Percentiles rank a stretch among this genome's conserved stretches.
Conservation (phyloP, 768 basidiomycete species). For the Rubroboletus pulcherrimus region DNA sequence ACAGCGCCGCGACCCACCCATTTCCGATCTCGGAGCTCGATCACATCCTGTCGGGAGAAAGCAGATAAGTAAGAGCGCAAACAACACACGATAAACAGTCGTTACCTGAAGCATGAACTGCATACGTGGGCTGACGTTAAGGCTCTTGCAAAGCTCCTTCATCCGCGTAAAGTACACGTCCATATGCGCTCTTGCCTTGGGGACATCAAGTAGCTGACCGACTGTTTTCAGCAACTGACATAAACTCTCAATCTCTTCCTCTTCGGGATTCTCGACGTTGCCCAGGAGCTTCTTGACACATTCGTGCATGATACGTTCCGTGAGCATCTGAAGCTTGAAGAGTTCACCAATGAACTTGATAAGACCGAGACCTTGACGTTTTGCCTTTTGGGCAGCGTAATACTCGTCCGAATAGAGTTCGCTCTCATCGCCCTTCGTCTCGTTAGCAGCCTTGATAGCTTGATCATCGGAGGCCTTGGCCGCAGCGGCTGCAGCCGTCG, state of each 20-base stretch:
- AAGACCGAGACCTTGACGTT: constrained; percentile 93
- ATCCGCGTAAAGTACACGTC: constrained; percentile 92
- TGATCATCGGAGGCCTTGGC: constrained; percentile 83
- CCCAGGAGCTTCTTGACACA: constrained; percentile 94
- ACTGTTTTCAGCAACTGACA: constrained; percentile 92
- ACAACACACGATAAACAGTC: constrained; percentile 6
- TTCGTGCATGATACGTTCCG: constrained; percentile 97
- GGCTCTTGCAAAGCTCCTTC: constrained; percentile 73
- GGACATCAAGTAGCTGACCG: constrained; percentile 75
- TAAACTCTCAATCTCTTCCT: constrained; percentile 95
- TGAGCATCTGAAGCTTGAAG: constrained; percentile 98
- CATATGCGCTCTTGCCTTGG: constrained; percentile 81
- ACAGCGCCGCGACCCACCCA: constrained; percentile 74
- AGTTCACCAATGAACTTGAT: constrained; percentile 98
- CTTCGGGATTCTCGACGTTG: constrained; percentile 93
- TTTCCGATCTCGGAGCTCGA: constrained; percentile 80
- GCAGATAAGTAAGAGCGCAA: neutral
- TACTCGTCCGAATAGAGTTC: constrained; percentile 94
- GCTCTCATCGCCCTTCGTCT: constrained; percentile 53
- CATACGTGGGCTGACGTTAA: constrained; percentile 80
- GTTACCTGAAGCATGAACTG: constrained; percentile 92
- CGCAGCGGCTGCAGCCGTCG: constrained; percentile 81
- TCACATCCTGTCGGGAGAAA: constrained; percentile 63
- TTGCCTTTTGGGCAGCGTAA: constrained; percentile 94
- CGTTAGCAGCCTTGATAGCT: constrained; percentile 67